Percentiles rank a stretch among this genome's conserved stretches.
Evolutionary conservation across 202 grass and related monocot genomes (phyloP).

Genomic region (Setaria viridis): DNA sequence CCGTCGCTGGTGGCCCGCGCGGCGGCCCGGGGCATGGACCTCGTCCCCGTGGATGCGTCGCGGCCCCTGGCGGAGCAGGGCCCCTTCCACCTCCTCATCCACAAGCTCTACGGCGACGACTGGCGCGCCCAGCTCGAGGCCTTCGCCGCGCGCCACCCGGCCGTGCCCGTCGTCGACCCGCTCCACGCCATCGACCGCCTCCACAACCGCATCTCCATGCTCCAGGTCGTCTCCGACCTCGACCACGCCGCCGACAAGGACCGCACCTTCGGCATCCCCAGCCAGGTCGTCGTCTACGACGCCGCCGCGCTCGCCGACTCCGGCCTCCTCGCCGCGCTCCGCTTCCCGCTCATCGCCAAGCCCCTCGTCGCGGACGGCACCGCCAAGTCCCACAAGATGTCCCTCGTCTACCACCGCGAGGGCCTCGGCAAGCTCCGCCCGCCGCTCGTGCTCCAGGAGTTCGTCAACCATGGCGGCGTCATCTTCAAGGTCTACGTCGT

Average conservation of each 20-base stretch:
- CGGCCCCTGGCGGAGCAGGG: slow-evolving; percentile 76
- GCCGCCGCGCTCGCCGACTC: slow-evolving; percentile 67
- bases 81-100: slow-evolving; percentile 84
- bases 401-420: slow-evolving; percentile 78
- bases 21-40: slow-evolving; percentile 65
- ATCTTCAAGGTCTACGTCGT: slow-evolving; percentile 99
- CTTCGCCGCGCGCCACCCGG: slow-evolving; percentile 62
- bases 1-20: slow-evolving; percentile 68
- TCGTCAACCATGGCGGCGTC: slow-evolving; percentile 94
- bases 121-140: slow-evolving; percentile 78
- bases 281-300: slow-evolving; percentile 94
- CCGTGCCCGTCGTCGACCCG: slow-evolving; percentile 68
- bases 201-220: slow-evolving; percentile 98
- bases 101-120: slow-evolving; percentile 78
- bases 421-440: slow-evolving; percentile 77
- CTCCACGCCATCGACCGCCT: slow-evolving; percentile 88
- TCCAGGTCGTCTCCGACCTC: slow-evolving; percentile 92
- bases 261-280: slow-evolving; percentile 88
- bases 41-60: slow-evolving; percentile 66
- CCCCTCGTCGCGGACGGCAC: slow-evolving; percentile 90
- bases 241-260: slow-evolving; percentile 46
- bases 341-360: slow-evolving; percentile 95
- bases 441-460: slow-evolving; percentile 94
- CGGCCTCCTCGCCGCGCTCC: slow-evolving; percentile 74
- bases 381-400: slow-evolving; percentile 94